Evolutionary conservation across 1,284 basidiomycete genomes (phyloP).

Genomic region (Trametes pubescens): DNA sequence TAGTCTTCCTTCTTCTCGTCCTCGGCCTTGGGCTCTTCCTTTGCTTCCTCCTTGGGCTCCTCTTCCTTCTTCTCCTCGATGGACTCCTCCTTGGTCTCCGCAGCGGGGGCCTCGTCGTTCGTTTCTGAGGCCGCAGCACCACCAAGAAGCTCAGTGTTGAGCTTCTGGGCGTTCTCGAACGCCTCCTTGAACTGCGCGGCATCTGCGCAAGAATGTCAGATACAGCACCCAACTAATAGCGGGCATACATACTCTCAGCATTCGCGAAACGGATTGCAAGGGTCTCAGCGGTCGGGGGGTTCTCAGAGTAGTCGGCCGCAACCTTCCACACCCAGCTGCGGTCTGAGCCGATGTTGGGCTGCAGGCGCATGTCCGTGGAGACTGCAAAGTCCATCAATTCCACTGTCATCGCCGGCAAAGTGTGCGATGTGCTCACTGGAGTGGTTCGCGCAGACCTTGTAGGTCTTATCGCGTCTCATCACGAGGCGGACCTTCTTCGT

Average conservation of each 20-base stretch:
- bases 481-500: slow-evolving; percentile 95
- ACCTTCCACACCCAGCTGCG: slow-evolving; percentile 99
- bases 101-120: slow-evolving; percentile 38
- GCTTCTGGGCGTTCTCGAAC: slow-evolving; percentile 86
- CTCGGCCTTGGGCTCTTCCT: slow-evolving; percentile 36
- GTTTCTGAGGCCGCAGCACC: slow-evolving; percentile 38
- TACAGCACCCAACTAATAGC: slow-evolving; percentile 19
- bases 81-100: slow-evolving; percentile 38
- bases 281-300: slow-evolving; percentile 90
- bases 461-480: slow-evolving; percentile 99
- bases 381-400: slow-evolving; percentile 61
- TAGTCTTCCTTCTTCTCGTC: slow-evolving; percentile 43
- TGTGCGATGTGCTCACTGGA: slow-evolving; percentile 68
- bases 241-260: slow-evolving; percentile 83
- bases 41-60: slow-evolving; percentile 36
- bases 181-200: slow-evolving; percentile 87
- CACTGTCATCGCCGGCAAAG: slow-evolving; percentile 8
- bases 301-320: slow-evolving; percentile 93
- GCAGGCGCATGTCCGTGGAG: slow-evolving; percentile 90
- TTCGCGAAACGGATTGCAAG: slow-evolving; percentile 99
- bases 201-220: slow-evolving; percentile 57
- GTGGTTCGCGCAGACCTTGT: slow-evolving; percentile 99
- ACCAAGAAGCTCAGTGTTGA: slow-evolving; percentile 59
- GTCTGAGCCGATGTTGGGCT: slow-evolving; percentile 99
- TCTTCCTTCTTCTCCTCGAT: slow-evolving; percentile 34